Conservation (phyloP, 106 monocot species). For the Dioscorea alata region DNA sequence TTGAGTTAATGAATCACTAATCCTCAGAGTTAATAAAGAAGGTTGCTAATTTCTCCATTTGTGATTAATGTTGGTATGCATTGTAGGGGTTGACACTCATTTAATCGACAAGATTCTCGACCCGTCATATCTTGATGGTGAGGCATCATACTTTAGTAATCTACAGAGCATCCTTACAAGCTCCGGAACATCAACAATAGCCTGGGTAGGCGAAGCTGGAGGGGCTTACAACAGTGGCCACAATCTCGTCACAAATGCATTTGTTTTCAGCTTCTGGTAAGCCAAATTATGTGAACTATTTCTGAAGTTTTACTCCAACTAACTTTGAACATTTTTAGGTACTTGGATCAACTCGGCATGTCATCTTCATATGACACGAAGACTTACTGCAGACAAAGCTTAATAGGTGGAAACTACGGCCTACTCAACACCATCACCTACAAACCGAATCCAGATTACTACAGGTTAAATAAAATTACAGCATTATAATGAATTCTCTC, state of each 20-base stretch:
- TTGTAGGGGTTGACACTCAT: constrained; percentile 57
- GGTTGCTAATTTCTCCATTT: no score
- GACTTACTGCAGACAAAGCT: constrained; percentile 73
- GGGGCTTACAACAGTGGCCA: constrained; percentile 90
- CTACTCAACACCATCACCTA: constrained; percentile 64
- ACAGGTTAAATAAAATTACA: constrained; percentile 34
- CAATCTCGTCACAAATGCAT: constrained; percentile 68
- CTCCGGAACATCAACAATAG: constrained; percentile 33
- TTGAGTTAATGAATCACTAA: background rate
- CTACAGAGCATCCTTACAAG: constrained; percentile 49
- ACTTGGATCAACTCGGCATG: constrained; percentile 85
- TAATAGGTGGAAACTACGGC: constrained; percentile 88
- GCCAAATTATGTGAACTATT: background rate
- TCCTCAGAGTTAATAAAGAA: no score
- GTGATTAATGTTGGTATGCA: no score
- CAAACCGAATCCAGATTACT: constrained; percentile 86
- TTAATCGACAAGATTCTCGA: constrained; percentile 71
- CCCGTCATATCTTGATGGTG: constrained; percentile 69
- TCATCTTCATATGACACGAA: constrained; percentile 73
- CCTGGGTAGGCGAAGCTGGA: constrained; percentile 94
- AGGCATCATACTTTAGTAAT: constrained; percentile 40
- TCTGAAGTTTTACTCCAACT: background rate
- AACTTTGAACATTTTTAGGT: constrained; percentile 28
- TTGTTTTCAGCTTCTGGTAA: constrained; percentile 87
- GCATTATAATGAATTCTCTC: no score